These are phyloP conservation scores for Helianthus tuberosus DNA, from an alignment of 129 eudicot genomes.

Conservation along the genomic window DNA sequence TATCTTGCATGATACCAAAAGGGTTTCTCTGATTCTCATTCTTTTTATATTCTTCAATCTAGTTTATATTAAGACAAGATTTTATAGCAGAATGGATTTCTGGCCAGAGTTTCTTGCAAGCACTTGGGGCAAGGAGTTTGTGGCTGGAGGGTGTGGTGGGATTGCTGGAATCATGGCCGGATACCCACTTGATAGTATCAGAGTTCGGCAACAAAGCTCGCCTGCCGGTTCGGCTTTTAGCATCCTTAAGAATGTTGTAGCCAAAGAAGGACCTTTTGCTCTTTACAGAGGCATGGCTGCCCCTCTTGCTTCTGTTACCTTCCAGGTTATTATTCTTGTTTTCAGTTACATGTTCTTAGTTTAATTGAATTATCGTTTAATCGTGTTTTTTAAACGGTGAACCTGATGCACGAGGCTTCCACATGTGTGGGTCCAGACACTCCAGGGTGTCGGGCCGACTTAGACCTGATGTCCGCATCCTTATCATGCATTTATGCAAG, in stretches of 20 bases:
- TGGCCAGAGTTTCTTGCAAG: conserved; percentile 87
- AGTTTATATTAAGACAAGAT: background rate
- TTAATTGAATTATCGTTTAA: background rate
- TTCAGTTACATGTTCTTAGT: background rate
- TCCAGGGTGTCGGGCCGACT: too few species aligned
- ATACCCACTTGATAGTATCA: conserved; percentile 72
- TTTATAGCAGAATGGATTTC: conserved; percentile 50
- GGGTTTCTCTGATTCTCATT: conserved; percentile 18
- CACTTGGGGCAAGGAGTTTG: conserved; percentile 86
- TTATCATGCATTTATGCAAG: too few species aligned
- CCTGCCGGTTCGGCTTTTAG: conserved; percentile 55
- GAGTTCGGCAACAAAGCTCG: conserved; percentile 72
- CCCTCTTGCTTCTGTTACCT: conserved; percentile 87
- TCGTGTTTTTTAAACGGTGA: background rate
- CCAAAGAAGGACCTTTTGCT: conserved; percentile 66
- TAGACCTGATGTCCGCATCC: too few species aligned
- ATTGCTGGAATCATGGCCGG: conserved; percentile 72
- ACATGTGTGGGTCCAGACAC: too few species aligned
- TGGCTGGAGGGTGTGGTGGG: conserved; percentile 88
- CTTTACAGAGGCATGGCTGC: conserved; percentile 95
- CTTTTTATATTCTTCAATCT: background rate
- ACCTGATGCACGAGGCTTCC: too few species aligned
- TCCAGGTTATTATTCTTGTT: conserved; percentile 59
- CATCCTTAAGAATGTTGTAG: conserved; percentile 50
- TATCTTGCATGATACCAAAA: conserved; percentile 31